Base-by-base conservation (phyloP, 1,139 yeast species). In the Yamadazyma songkhlaensis region DNA sequence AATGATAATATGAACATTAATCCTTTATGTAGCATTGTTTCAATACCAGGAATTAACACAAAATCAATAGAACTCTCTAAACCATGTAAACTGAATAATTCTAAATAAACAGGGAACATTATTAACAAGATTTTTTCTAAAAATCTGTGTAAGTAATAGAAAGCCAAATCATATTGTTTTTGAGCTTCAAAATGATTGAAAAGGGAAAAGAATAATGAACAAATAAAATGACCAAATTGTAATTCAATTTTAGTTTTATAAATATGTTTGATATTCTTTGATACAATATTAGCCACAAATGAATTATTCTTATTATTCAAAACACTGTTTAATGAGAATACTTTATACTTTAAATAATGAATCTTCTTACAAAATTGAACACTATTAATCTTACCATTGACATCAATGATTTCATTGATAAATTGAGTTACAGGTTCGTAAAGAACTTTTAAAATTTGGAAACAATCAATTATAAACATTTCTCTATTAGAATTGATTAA, bases 1-100 rank as follows among this genome's bases (percentile, higher is more conserved):
- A 47, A 21, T 2, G 66, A 50, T 26, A 64, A 50, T 28, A 50
- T 48, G 10, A 65, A 41, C 31, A 60, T 62, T 13, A 55, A 50
- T 3, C 57, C 48, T 41, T 60, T 61, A 37, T 67, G 72, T 22
- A 65, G 50, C 49, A 62, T 49, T 8, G 53, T 40, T 41, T 62
- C 60, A 11, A 65, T 36, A 4, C 60, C 48, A 2, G 74, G 73
- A 35, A 60, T 64, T 41, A 70, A 46, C 6, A 67, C 49, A 34
- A 67, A 54, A 43, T 66, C 72, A 1, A 70, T 54, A 3, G 54
- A 51, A 57, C 67, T 44, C 53, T 56, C 23, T 38, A 40, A 22
- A 45, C 38, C 59, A 50, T 36, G 41, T 37, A 36, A 60, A 48
- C 35, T 38, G 4, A 42, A 22, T 31, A 69, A 48, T 24, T 54